Evolutionary conservation across 495 filamentous ascomycete species (phyloP).

Genomic region (Tuber calosporum): DNA sequence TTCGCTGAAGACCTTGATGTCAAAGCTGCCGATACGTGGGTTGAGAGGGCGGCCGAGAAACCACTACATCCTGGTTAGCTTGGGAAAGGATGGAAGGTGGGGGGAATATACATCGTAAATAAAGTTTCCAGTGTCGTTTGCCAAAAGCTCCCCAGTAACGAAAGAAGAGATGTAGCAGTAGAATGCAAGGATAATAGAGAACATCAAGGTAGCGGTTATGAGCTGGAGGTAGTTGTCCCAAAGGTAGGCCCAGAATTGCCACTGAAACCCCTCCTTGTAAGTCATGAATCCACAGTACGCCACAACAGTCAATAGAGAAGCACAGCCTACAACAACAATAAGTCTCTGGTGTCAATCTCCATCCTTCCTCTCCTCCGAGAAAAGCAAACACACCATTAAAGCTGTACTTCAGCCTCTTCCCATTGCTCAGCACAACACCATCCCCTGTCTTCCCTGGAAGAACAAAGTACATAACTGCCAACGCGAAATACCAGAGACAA

Average conservation of each 20-base stretch:
- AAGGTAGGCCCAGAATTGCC: slow-evolving; percentile 85
- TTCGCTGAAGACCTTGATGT: slow-evolving; percentile 88
- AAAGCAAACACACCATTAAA: slow-evolving; percentile 62
- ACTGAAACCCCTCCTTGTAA: slow-evolving; percentile 66
- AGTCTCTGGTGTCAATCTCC: slow-evolving; percentile 42
- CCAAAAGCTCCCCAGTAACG: slow-evolving; percentile 65
- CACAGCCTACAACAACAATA: slow-evolving; percentile 50
- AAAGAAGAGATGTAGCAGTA: slow-evolving; percentile 79
- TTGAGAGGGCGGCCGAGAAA: slow-evolving; percentile 97
- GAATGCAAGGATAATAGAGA: slow-evolving; percentile 59
- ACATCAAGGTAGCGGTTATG: slow-evolving; percentile 71
- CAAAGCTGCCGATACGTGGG: slow-evolving; percentile 76
- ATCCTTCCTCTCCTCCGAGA: slow-evolving; percentile 1
- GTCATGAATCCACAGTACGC: slow-evolving; percentile 63
- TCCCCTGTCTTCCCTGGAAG: slow-evolving; percentile 68
- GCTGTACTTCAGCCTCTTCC: slow-evolving; percentile 75
- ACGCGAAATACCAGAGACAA: slow-evolving; percentile 72
- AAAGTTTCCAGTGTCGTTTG: slow-evolving; percentile 74
- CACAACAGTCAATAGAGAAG: slow-evolving; percentile 61
- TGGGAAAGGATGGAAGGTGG: not conserved
- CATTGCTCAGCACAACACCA: slow-evolving; percentile 62
- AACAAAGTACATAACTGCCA: slow-evolving; percentile 63
- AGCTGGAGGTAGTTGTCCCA: slow-evolving; percentile 83
- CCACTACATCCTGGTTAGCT: slow-evolving; percentile 47
- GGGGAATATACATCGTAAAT: slow-evolving; percentile 59